These are phyloP conservation scores for Cyphellophora attinorum DNA, from an alignment of 2,329 filamentous ascomycete species.

Conservation along the genomic window DNA sequence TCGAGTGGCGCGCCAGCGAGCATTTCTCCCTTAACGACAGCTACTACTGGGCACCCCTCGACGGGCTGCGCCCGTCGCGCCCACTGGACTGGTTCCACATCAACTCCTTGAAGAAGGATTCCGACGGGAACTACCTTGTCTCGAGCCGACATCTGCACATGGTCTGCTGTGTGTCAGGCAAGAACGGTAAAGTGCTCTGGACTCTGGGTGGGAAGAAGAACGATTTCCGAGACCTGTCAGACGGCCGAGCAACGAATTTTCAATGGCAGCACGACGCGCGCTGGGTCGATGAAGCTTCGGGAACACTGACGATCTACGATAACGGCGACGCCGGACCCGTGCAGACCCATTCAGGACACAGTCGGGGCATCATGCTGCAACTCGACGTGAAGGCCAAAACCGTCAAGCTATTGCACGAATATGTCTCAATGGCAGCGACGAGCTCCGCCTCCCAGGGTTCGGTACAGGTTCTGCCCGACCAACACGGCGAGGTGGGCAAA, in stretches of 20 bases:
- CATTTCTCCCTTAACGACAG: constrained; percentile 25
- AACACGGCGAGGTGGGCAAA: constrained; percentile 3
- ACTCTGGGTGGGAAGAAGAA: constrained; percentile 39
- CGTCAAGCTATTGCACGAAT: constrained; percentile 30
- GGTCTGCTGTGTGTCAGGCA: constrained; percentile 28
- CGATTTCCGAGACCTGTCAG: constrained; percentile 31
- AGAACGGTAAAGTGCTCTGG: constrained; percentile 40
- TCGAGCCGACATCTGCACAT: constrained; percentile 32
- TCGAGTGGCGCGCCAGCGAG: constrained; percentile 39
- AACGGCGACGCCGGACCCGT: constrained; percentile 22
- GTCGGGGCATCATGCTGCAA: constrained; percentile 35
- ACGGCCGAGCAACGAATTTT: constrained; percentile 37
- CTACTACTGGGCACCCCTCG: constrained; percentile 9
- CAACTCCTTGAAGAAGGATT: constrained; percentile 44
- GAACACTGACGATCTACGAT: constrained; percentile 29
- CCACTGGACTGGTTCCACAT: constrained; percentile 49
- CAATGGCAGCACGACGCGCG: constrained; percentile 45
- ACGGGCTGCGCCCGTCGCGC: constrained; percentile 7
- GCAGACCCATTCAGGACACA: constrained; percentile 20
- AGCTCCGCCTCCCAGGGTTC: constrained; percentile 31
- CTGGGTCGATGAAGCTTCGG: constrained; percentile 23
- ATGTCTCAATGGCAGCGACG: constrained; percentile 28
- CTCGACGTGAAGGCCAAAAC: constrained; percentile 34
- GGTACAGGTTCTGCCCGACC: constrained; percentile 27
- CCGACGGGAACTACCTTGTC: constrained; percentile 33